phyloP scores from a whole-genome alignment of 257 asterid species.

The Handroanthus guayacan region DNA sequence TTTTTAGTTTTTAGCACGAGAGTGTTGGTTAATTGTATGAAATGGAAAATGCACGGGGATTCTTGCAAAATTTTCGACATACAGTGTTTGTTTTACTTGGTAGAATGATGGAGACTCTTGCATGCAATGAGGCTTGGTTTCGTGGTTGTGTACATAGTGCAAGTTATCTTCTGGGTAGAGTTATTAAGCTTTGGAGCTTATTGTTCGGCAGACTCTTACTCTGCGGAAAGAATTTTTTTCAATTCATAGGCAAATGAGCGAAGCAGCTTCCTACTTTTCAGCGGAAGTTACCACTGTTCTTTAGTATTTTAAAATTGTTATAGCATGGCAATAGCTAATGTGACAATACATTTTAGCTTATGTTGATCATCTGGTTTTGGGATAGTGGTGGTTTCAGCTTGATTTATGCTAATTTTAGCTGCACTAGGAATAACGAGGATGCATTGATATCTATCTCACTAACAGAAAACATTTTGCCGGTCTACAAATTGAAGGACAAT shows the following conservation, averaged over 20 bases:
- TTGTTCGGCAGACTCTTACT: neutral
- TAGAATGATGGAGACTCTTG: conserved; percentile 18
- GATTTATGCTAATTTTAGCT: neutral
- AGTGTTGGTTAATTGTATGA: conserved; percentile 18
- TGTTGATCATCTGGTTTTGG: neutral
- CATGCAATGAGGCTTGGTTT: conserved; percentile 14
- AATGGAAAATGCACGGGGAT: conserved; percentile 17
- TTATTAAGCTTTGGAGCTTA: neutral
- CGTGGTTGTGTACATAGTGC: neutral
- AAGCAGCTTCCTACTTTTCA: neutral
- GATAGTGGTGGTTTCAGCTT: neutral
- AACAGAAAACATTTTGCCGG: conserved; percentile 1
- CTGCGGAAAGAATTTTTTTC: neutral
- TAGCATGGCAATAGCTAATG: neutral
- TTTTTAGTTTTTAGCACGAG: conserved; percentile 7
- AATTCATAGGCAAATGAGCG: neutral
- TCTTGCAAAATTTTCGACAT: conserved; percentile 16
- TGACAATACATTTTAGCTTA: neutral
- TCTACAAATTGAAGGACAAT: conserved; percentile 16
- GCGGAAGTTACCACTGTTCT: neutral
- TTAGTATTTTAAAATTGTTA: neutral
- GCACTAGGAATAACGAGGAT: neutral
- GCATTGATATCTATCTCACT: conserved; percentile 9
- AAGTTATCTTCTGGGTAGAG: neutral
- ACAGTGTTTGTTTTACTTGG: neutral